phyloP scores from a whole-genome alignment of 345 rosid genomes.

The Rhodomyrtus tomentosa region DNA sequence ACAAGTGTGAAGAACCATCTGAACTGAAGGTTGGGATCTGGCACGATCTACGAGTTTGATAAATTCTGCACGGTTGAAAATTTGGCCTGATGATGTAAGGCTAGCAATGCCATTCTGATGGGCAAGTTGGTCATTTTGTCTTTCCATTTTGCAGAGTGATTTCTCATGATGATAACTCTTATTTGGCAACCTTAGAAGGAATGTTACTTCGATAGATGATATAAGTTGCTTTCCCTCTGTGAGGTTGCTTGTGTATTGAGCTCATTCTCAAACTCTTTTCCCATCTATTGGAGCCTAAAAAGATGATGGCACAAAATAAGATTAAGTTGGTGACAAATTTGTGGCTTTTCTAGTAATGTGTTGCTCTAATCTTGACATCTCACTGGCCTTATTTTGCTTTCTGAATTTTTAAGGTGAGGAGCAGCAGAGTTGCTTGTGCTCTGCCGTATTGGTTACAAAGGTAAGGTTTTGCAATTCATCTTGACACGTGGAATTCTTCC shows the following conservation, averaged over 20 bases:
- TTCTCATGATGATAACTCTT: not conserved
- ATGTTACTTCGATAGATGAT: not conserved
- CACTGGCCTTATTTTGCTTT: not conserved
- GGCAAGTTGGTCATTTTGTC: not conserved
- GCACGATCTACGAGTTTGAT: not conserved
- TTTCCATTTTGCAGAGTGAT: not conserved
- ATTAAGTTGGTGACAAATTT: not conserved
- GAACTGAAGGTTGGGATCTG: not conserved
- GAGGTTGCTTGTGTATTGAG: not conserved
- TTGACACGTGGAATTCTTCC: not conserved
- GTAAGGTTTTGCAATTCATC: constrained; percentile 14
- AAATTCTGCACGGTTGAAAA: not conserved
- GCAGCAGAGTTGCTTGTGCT: constrained; percentile 40
- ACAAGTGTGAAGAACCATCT: not conserved
- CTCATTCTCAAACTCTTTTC: not conserved
- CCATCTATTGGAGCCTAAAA: not conserved
- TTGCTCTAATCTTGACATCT: not conserved
- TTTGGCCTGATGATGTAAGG: not conserved
- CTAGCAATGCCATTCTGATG: not conserved
- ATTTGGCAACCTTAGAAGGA: not conserved
- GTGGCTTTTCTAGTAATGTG: not conserved
- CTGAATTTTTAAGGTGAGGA: constrained; percentile 38
- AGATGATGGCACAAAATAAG: not conserved
- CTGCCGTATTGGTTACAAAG: constrained; percentile 40
- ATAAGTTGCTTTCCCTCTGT: not conserved